These are phyloP conservation scores for Solanum acaule DNA, from an alignment of 257 asterid genomes.

Conservation along the genomic window DNA sequence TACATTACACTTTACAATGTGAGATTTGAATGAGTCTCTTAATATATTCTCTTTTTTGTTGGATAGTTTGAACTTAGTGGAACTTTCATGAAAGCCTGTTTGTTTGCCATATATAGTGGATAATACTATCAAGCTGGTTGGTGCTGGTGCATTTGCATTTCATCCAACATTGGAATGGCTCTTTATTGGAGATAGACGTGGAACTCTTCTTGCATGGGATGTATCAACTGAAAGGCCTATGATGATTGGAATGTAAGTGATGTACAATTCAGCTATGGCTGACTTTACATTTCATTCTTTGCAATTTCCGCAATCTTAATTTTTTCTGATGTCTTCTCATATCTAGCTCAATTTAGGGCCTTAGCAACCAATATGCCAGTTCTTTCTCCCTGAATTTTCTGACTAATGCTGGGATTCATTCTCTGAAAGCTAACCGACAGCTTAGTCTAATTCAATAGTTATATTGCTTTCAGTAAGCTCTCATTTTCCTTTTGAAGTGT, in stretches of 20 bases:
- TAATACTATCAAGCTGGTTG: conserved; percentile 90
- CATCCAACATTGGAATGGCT: conserved; percentile 97
- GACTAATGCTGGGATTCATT: background rate
- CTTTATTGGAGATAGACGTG: conserved; percentile 97
- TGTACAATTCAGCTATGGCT: background rate
- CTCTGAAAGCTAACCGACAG: background rate
- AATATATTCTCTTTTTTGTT: background rate
- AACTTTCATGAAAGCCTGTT: background rate
- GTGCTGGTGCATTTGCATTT: conserved; percentile 97
- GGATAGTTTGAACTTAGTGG: background rate
- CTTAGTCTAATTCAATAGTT: conserved; percentile 2
- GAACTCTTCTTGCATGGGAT: conserved; percentile 99
- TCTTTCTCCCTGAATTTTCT: background rate
- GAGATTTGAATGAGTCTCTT: conserved; percentile 24
- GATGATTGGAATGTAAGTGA: conserved; percentile 98
- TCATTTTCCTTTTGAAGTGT: background rate
- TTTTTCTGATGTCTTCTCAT: background rate
- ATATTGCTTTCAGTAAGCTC: background rate
- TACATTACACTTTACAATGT: conserved; percentile 91
- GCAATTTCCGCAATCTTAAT: background rate
- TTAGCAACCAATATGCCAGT: background rate
- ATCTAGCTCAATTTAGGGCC: conserved; percentile 8
- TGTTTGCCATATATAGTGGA: conserved; percentile 53
- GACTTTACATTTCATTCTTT: background rate
- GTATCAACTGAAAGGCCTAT: conserved; percentile 96